Base-by-base conservation (phyloP, 2,329 filamentous ascomycete species). In the Apiospora phragmitis region DNA sequence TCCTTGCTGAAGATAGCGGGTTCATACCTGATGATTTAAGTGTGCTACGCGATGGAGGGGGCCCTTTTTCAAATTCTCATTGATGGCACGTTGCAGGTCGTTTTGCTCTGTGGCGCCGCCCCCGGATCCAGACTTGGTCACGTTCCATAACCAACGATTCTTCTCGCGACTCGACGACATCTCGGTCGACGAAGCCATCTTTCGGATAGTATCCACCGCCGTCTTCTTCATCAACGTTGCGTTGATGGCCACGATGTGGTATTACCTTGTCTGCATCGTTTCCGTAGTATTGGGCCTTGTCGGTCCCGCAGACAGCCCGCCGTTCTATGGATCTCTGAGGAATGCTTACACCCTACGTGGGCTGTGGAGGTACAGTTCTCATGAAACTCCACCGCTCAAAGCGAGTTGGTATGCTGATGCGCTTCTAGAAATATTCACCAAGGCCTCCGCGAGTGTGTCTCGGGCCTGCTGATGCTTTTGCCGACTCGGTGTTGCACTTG, bases 401-500 rank as follows among this genome's bases (percentile, higher is more conserved):
- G 21, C 16, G 42, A 32, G 24, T 14, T 18, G 29, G 1, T 35
- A 14, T 29, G 32, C 42, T 67, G 26, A 67, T 11, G 4, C 65
- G 11, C 4, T 32, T 47, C 21, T 68, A 68, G 67, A 11, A 49
- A 68, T 16, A 68, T 68, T 16, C 67, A 68, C 45, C 67, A 68
- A 55, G 67, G 67, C 21, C 67, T 68, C 16, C 67, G 67, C 2
- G 32, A 68, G 47, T 68, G 67, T 7, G 67, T 68, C 67, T 38
- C 29, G 2, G 67, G 67, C 67, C 67, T 16, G 43, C 67, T 8
- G 67, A 68, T 29, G 35, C 43, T 29, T 38, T 68, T 55, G 18
- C 45, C 4, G 45, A 42, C 8, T 38, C 43, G 8, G 32, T 55
- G 18, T 38, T 68, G 26, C 45, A 9, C 18, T 26, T 68, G 14